A percentile compares a stretch with the other conserved stretches of the same genome.
phyloP scores from a whole-genome alignment of 2,329 filamentous ascomycete genomes.

The Penicillium sp. region DNA sequence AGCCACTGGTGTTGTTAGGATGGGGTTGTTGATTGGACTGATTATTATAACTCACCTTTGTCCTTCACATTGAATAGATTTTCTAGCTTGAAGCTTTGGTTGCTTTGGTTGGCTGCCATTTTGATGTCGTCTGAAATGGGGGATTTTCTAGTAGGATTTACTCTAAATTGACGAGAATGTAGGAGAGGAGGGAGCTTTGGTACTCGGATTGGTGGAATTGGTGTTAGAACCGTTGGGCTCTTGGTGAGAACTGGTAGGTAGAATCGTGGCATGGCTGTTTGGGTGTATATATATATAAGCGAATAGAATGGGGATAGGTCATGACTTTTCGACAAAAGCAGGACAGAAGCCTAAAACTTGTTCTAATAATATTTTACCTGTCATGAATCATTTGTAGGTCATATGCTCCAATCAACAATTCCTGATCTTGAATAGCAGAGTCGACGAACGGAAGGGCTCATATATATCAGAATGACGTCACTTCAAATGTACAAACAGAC shows the following conservation, averaged over 20 bases:
- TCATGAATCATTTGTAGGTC: not conserved
- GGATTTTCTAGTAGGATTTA: not conserved
- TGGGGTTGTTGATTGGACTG: not conserved
- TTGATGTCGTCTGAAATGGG: slow-evolving; percentile 4
- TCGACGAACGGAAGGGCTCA: not conserved
- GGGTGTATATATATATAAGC: not conserved
- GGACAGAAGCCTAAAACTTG: not conserved
- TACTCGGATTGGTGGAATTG: not conserved
- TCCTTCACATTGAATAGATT: slow-evolving; percentile 56
- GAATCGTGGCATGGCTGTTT: not conserved
- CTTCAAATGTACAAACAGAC: not conserved
- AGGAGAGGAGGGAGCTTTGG: not conserved
- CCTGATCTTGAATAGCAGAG: not conserved
- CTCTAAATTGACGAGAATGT: not conserved
- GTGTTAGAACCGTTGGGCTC: too few relatives aligned
- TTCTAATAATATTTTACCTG: not conserved
- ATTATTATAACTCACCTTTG: slow-evolving; percentile 33
- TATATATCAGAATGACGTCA: not conserved
- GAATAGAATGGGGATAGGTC: not conserved
- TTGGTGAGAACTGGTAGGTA: not conserved
- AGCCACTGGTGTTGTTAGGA: slow-evolving; percentile 41
- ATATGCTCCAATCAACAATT: not conserved
- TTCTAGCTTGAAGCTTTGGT: slow-evolving; percentile 47
- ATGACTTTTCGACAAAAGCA: too few relatives aligned
- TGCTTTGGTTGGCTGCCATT: slow-evolving; percentile 35